Percentiles rank a stretch among this genome's conserved stretches.
These are phyloP conservation scores for Lumnitzera racemosa DNA, from an alignment of 345 rosid species.

Conservation along the genomic window DNA sequence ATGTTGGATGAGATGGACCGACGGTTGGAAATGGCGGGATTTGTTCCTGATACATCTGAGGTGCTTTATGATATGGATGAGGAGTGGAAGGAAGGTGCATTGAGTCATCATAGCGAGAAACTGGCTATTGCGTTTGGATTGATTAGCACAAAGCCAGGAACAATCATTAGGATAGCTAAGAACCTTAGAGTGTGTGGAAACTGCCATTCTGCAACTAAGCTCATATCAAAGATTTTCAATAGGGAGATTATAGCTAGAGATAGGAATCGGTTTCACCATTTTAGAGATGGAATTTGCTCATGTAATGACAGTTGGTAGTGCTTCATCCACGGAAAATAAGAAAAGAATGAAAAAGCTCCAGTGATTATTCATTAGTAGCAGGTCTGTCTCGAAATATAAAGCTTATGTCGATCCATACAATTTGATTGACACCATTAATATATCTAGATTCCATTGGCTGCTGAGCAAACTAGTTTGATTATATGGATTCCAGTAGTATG, in stretches of 20 bases:
- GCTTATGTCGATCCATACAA: too few species aligned
- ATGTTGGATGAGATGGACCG: slow-evolving; percentile 65
- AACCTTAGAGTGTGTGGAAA: slow-evolving; percentile 73
- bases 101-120: slow-evolving; percentile 74
- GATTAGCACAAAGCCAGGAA: slow-evolving; percentile 68
- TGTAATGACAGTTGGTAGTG: slow-evolving; percentile 70
- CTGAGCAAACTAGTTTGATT: too few species aligned
- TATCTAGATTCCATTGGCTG: too few species aligned
- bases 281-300: slow-evolving; percentile 65
- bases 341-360: too few species aligned
- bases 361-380: too few species aligned
- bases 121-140: slow-evolving; percentile 78
- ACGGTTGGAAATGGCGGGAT: slow-evolving; percentile 45
- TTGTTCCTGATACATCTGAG: slow-evolving; percentile 58
- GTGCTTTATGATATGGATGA: slow-evolving; percentile 72
- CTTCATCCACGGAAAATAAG: background rate
- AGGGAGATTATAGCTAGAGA: slow-evolving; percentile 79
- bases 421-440: too few species aligned
- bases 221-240: slow-evolving; percentile 60
- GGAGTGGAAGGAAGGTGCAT: slow-evolving; percentile 59
- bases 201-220: slow-evolving; percentile 68
- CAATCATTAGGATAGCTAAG: slow-evolving; percentile 67
- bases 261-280: slow-evolving; percentile 73
- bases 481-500: too few species aligned
- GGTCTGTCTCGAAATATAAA: too few species aligned